These are phyloP conservation scores for Rugosomyces carneus DNA, from an alignment of 1,284 basidiomycete genomes.

Conservation along the genomic window DNA sequence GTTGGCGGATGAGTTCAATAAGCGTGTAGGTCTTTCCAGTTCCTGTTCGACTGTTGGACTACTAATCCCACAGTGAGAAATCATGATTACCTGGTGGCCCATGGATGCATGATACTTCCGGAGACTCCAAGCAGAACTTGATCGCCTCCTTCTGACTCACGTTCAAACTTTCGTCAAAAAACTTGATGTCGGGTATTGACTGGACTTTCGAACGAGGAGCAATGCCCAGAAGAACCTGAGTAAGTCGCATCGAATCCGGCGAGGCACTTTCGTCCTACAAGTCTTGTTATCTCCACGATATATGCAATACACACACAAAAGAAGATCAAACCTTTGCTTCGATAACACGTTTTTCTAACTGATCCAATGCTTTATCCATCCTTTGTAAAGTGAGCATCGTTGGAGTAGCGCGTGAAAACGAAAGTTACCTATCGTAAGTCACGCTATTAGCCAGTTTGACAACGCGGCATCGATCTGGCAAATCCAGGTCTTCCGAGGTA, in stretches of 20 bases:
- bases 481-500: constrained; percentile 57
- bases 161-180: constrained; percentile 78
- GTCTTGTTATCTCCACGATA: neutral
- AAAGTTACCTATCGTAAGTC: constrained; percentile 76
- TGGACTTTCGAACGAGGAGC: constrained; percentile 35
- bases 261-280: constrained; percentile 33
- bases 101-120: constrained; percentile 90
- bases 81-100: constrained; percentile 77
- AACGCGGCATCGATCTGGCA: constrained; percentile 79
- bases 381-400: constrained; percentile 29
- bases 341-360: constrained; percentile 46
- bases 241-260: constrained; percentile 44
- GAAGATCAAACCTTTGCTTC: constrained; percentile 17
- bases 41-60: constrained; percentile 36
- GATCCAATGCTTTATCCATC: constrained; percentile 76
- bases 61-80: too few relatives aligned
- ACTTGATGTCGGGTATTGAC: constrained; percentile 42
- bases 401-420: neutral
- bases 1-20: constrained; percentile 84
- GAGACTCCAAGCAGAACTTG: constrained; percentile 62
- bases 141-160: constrained; percentile 81
- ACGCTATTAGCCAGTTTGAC: constrained; percentile 89
- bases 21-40: constrained; percentile 93
- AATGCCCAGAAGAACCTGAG: constrained; percentile 65
- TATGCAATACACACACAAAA: neutral